Base-by-base conservation (phyloP, 768 basidiomycete species). In the Galerina sulciceps region DNA sequence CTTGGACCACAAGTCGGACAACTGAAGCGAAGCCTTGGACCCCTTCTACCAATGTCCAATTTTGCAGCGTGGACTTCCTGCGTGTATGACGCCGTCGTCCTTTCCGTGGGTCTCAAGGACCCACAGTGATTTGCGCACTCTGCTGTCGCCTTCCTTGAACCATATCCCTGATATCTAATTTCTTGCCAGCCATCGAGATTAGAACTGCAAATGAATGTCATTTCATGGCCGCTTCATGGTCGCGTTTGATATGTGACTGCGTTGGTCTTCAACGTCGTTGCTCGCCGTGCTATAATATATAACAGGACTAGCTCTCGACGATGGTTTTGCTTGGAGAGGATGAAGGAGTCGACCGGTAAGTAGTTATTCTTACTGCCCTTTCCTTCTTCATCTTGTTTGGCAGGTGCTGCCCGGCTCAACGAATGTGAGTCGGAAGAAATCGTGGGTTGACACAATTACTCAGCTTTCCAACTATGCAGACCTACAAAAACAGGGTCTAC, bases 401-500 rank as follows among this genome's bases (percentile, higher is more conserved):
- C 57, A 64, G 76, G 75, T 57, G 72, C 71, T 54, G 74, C 71
- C 48, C 72, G 65, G 26, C 69, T 81, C 54, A 80, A 80, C 64
- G 70, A 64, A 22, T 75, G 80, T 78, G 54, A 53, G 72, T 64
- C 17, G 52, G 41, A 38, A 31, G 44, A 8, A 42, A 38, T 14
- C 47, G 53, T 38, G 22, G 34, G 14, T n/a, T 59, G 31, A 26
- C 13, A n/a, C 60, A 22, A 37, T 48, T 49, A 54, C 44, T 66
- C 44, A 44, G 35, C 31, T 46, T 51, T 26, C 37, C 43, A 36
- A 31, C 36, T 18, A 40, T 53, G 46, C 56, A 89, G 88, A 85
- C 70, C 75, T 90, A 22, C 86, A 88, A 67, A 72, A 70, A n/a
- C 72, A 68, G 40, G 73, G 75, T 13, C 72, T 73, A 35, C 66